Evolutionary conservation across 78 protist species (phyloP), one percentile per base, ranked within the genome.

Genomic region (Dictyostelium capitatum): DNA sequence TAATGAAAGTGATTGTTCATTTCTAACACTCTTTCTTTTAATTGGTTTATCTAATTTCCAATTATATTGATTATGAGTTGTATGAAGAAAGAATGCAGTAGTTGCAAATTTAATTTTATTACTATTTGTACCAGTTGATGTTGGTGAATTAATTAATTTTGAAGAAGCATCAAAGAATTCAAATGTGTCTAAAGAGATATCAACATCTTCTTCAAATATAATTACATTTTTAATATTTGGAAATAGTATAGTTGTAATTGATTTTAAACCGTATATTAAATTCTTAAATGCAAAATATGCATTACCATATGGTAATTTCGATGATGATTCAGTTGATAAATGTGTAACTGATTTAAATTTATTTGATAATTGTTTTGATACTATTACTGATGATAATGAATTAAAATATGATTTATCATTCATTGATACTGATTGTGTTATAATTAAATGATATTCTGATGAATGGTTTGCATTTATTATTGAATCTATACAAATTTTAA

Each of bases 21-120:
- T 87, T 19, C 84, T 77, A 20, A 87, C 50, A 50, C 77, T 64
- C 51, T 87, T 87, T 50, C 93, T 56, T 37, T 87, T 87, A 0
- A 87, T 28, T 50, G 93, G 93, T 50, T 87, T 87, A 64, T 87
- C 93, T 10, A 87, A 28, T 74, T 73, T 30, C 93, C 93, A 87
- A 64, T 87, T 82, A 65, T 87, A 87, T 30, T 87, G 84, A 30
- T 83, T 79, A 77, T 87, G 93, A 10, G 85, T 87, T 19, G 93
- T 85, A 32, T 87, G 93, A 2, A 87, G n/a, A 62, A 87, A 87
- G 79, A 64, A 87, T 14, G 93, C 93, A 28, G 80, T 43, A 12
- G 93, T 87, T 48, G 93, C 75, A 41, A 87, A 77, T 20, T 48
- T 51, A 5, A 37, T 10, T 37, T 20, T 14, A 7, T 73, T 46